These are phyloP conservation scores for Quercus lobata DNA, from an alignment of 331 rosid species.

Conservation along the genomic window DNA sequence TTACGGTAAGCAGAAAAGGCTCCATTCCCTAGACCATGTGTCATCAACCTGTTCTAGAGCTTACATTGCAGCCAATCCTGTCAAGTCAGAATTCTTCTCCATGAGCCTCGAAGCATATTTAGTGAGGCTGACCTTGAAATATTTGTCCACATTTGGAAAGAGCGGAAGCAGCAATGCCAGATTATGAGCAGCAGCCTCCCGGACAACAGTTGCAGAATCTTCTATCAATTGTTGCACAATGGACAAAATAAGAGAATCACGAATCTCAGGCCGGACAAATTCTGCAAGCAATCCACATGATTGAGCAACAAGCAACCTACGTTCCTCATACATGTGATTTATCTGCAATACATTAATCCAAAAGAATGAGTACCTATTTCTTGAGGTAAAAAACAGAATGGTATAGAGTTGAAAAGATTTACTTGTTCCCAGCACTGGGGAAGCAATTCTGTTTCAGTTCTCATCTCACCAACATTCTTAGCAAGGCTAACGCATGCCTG, in stretches of 20 bases:
- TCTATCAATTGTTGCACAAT: slow-evolving; percentile 90
- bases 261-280: slow-evolving; percentile 95
- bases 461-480: slow-evolving; percentile 93
- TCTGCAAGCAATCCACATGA: slow-evolving; percentile 97
- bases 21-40: slow-evolving; percentile 88
- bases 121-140: slow-evolving; percentile 99
- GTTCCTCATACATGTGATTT: slow-evolving; percentile 96
- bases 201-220: slow-evolving; percentile 91
- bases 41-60: slow-evolving; percentile 86
- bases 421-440: slow-evolving; percentile 99
- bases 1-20: slow-evolving; percentile 50
- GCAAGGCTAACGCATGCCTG: slow-evolving; percentile 98
- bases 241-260: slow-evolving; percentile 93
- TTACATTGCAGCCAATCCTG: slow-evolving; percentile 96
- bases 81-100: slow-evolving; percentile 99
- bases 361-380: slow-evolving; percentile 21
- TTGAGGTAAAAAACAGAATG: slow-evolving; percentile 16
- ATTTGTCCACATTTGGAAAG: slow-evolving; percentile 90
- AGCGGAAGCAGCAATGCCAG: slow-evolving; percentile 95
- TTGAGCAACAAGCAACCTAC: slow-evolving; percentile 96
- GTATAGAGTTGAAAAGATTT: slow-evolving; percentile 14
- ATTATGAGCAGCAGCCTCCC: slow-evolving; percentile 95
- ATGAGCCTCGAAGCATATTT: slow-evolving; percentile 99
- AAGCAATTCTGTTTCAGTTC: slow-evolving; percentile 97
- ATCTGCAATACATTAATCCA: slow-evolving; percentile 49